Base-by-base conservation (phyloP, 208 protist species). In the Acanthamoeba polyphaga region DNA sequence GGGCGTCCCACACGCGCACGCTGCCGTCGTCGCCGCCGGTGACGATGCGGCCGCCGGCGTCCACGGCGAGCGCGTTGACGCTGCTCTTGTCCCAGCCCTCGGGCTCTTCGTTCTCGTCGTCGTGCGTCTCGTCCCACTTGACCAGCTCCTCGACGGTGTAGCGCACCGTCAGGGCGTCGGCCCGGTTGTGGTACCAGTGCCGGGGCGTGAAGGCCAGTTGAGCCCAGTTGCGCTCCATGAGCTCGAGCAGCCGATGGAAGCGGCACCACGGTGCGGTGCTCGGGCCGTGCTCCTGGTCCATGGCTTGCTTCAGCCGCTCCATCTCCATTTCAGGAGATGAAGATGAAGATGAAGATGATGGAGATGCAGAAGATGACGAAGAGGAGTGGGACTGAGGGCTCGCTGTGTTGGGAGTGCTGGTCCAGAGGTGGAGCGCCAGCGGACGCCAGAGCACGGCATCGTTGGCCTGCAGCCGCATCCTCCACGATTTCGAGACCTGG, bases 31-130 rank as follows among this genome's bases (percentile, higher is more conserved):
- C 72, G 72, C 72, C 72, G 72, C 72, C 72, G 17, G 72, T 80
- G 34, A 80, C 72, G 29, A 80, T 46, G 32, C 72, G 34, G 72
- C 72, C 72, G 29, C 72, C 72, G 72, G 43, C 72, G 32, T 80
- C 72, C 1, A 80, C 72, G 19, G 29, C 72, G 32, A 80, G 72
- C 27, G 32, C 72, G 43, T 12, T 29, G 34, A 80, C 32, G 72
- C 72, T 51, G 32, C 72, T 80, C 72, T 80, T 80, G 72, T 80
- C 29, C 72, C 72, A 80, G 29, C 72, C 72, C 72, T 80, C 72
- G 12, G 72, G 72, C 29, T 80, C 72, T 8, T 80, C 72, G 72
- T 38, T 29, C 6, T 80, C 72, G 34, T 80, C 72, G 0, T 80
- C 43, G 72, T 80, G 62, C 62, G 15, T 10, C 27, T 70, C 72